A percentile compares a stretch with the other conserved stretches of the same genome.
Evolutionary conservation across 2,329 filamentous ascomycete species (phyloP).

Genomic region (Allantophomopsis cytisporea): DNA sequence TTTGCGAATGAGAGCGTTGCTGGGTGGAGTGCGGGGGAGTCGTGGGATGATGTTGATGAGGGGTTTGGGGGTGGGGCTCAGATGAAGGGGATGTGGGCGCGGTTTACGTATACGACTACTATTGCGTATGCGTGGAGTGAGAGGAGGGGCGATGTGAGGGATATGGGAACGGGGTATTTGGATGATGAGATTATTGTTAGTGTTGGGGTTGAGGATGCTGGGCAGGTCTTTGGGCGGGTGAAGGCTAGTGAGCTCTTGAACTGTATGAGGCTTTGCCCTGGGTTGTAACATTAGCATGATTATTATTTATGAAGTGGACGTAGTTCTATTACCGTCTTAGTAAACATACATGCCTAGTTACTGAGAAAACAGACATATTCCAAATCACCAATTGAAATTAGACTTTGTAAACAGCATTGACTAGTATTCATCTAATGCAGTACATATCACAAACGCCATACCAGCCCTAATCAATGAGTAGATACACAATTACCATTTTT

Average conservation of each 20-base stretch:
- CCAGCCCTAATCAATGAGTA: too few species aligned
- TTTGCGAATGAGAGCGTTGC: conserved; percentile 21
- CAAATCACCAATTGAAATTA: too few species aligned
- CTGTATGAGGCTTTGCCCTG: conserved; percentile 20
- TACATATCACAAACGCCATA: too few species aligned
- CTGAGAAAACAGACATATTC: too few species aligned
- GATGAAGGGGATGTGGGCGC: conserved; percentile 12
- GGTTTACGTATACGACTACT: conserved; percentile 24
- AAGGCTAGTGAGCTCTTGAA: conserved; percentile 18
- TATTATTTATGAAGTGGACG: too few species aligned
- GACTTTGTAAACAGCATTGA: too few species aligned
- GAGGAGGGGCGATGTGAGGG: conserved; percentile 16
- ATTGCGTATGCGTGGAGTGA: conserved; percentile 21
- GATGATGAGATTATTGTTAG: conserved; percentile 25
- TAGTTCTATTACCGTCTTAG: too few species aligned
- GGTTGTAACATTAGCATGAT: background rate
- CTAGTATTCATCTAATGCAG: too few species aligned
- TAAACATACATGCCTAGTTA: too few species aligned
- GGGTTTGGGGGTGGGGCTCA: background rate
- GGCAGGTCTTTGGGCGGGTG: conserved; percentile 19
- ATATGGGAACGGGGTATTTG: conserved; percentile 20
- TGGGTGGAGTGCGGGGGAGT: conserved; percentile 20
- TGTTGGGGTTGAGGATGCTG: conserved; percentile 22
- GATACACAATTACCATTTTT: too few species aligned
- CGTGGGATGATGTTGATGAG: conserved; percentile 17